Conservation (phyloP, 257 asterid species). For the Gardenia jasminoides region DNA sequence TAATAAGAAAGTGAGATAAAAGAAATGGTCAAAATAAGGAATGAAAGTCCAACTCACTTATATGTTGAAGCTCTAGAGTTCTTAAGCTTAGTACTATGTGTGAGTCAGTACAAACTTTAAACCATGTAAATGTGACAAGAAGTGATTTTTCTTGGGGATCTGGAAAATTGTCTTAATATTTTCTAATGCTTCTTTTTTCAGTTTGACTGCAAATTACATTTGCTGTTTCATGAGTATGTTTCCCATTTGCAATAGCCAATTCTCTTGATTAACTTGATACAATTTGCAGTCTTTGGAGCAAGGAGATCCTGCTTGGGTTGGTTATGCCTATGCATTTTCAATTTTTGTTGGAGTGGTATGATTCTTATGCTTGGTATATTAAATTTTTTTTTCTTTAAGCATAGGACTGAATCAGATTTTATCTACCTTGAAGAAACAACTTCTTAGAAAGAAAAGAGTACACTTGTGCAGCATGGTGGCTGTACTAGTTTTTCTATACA, state of each 20-base stretch:
- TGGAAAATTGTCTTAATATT: not conserved
- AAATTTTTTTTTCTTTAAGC: not conserved
- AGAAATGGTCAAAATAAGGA: not conserved
- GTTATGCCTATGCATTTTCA: conserved; percentile 77
- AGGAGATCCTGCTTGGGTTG: conserved; percentile 83
- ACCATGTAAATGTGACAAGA: not conserved
- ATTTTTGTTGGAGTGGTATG: conserved; percentile 87
- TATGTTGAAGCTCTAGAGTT: not conserved
- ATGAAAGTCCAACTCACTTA: not conserved
- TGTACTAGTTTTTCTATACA: not conserved
- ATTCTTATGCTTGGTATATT: conserved; percentile 10
- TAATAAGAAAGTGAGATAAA: not conserved
- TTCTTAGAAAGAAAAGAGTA: not conserved
- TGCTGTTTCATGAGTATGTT: not conserved
- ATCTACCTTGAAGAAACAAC: not conserved
- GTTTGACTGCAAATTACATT: not conserved
- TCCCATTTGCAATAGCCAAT: conserved; percentile 14
- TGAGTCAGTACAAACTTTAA: not conserved
- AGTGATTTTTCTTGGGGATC: not conserved
- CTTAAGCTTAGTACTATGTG: not conserved
- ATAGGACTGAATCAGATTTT: not conserved
- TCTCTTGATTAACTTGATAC: conserved; percentile 21
- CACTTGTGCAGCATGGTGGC: not conserved
- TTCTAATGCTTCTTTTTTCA: not conserved
- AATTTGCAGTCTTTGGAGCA: conserved; percentile 74